Evolutionary conservation across 805 yeast genomes (phyloP).

Genomic region (Yamadazyma endophytica): DNA sequence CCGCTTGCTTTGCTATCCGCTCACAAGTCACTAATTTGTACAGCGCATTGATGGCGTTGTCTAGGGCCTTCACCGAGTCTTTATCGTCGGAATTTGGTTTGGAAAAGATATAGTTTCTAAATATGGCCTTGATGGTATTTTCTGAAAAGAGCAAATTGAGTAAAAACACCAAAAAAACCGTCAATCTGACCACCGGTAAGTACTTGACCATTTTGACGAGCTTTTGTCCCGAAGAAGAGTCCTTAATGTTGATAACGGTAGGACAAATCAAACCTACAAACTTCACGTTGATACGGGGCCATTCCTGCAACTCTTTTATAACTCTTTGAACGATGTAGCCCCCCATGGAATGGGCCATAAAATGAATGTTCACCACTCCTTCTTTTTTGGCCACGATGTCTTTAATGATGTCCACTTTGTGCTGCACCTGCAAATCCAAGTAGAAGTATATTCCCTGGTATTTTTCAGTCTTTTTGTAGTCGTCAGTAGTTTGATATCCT

Average conservation of each 20-base stretch:
- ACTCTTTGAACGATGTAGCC: slow-evolving; percentile 58
- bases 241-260: slow-evolving; percentile 60
- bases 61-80: slow-evolving; percentile 12
- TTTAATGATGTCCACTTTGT: slow-evolving; percentile 50
- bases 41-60: slow-evolving; percentile 40
- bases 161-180: slow-evolving; percentile 13
- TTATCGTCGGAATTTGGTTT: slow-evolving; percentile 15
- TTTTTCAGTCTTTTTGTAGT: slow-evolving; percentile 22
- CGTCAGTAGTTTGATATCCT: slow-evolving; percentile 42
- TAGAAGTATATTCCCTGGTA: slow-evolving; percentile 21
- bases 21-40: slow-evolving; percentile 37
- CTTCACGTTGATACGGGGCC: slow-evolving; percentile 18
- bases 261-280: slow-evolving; percentile 67
- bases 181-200: slow-evolving; percentile 22
- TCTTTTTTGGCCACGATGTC: slow-evolving; percentile 18
- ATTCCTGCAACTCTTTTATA: slow-evolving; percentile 22
- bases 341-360: slow-evolving; percentile 74
- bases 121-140: slow-evolving; percentile 16
- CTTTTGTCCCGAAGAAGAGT: slow-evolving; percentile 29
- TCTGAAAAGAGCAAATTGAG: slow-evolving; percentile 24
- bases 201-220: slow-evolving; percentile 21
- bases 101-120: slow-evolving; percentile 13
- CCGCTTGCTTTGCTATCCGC: slow-evolving; percentile 48
- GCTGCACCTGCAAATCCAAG: slow-evolving; percentile 54
- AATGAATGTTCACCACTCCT: slow-evolving; percentile 30